Percentiles rank a stretch among this genome's conserved stretches.
These are phyloP conservation scores for Neckera pumila DNA, from an alignment of 225 moss, liverwort and hornwort species.

Conservation along the genomic window DNA sequence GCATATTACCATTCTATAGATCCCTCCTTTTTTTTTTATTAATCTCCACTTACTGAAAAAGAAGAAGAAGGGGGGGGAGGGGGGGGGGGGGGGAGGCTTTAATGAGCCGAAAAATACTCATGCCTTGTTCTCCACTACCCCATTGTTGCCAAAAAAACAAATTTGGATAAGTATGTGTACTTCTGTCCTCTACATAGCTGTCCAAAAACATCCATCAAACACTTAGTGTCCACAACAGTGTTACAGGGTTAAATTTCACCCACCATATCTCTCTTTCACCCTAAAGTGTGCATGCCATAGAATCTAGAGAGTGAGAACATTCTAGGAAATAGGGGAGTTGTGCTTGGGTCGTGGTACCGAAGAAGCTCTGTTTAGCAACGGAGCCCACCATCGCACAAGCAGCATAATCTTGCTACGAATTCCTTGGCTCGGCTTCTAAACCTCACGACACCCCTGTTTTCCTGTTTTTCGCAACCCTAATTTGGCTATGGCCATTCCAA, in stretches of 20 bases:
- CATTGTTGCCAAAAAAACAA: neutral
- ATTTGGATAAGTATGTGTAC: neutral
- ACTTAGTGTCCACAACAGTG: no score
- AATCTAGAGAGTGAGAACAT: neutral
- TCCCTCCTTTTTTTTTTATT: fast-evolving
- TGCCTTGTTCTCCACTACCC: neutral
- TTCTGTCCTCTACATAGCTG: neutral
- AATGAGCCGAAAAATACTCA: neutral
- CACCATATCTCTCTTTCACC: neutral
- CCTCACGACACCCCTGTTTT: neutral
- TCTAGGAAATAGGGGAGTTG: neutral
- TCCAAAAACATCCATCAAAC: no score
- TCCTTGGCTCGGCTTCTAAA: neutral
- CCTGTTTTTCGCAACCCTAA: neutral
- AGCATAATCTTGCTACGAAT: neutral
- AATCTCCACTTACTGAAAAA: neutral
- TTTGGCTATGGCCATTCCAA: neutral
- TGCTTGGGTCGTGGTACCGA: neutral
- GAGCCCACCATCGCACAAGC: neutral
- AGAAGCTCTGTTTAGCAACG: neutral
- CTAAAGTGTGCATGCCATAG: neutral
- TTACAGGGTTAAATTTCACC: no score
- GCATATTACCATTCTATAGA: neutral
- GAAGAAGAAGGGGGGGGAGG: no score
- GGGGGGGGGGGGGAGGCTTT: no score